phyloP scores from a whole-genome alignment of 768 basidiomycete genomes.

The Arthromyces matolae region DNA sequence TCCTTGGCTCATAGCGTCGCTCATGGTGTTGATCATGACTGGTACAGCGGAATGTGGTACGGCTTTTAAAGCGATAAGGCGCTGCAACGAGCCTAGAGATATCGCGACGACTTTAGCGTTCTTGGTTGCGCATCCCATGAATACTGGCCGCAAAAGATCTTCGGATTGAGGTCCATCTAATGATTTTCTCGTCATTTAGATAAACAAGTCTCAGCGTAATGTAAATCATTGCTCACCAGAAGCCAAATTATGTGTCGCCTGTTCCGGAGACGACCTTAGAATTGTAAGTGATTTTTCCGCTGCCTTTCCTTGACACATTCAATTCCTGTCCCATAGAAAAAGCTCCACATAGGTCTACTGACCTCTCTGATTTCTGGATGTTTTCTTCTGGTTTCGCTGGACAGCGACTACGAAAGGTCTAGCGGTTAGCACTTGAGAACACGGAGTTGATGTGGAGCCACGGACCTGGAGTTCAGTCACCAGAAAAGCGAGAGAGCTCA shows the following conservation, averaged over 20 bases:
- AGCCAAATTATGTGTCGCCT: conserved; percentile 66
- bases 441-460: background rate
- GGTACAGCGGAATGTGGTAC: conserved; percentile 79
- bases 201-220: conserved; percentile 2
- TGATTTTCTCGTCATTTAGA: background rate
- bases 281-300: conserved; percentile 85
- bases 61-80: conserved; percentile 82
- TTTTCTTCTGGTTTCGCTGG: conserved; percentile 84
- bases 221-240: conserved; percentile 52
- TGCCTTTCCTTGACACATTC: conserved; percentile 44
- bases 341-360: conserved; percentile 19
- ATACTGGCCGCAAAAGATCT: conserved; percentile 80
- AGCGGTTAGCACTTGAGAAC: background rate
- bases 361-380: conserved; percentile 95
- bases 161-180: conserved; percentile 77
- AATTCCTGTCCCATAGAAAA: conserved; percentile 10
- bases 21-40: conserved; percentile 78
- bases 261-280: conserved; percentile 77
- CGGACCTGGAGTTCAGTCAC: conserved; percentile 15
- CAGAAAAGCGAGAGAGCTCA: conserved; percentile 21
- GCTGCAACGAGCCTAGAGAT: conserved; percentile 85
- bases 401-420: conserved; percentile 54
- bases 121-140: conserved; percentile 91
- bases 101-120: conserved; percentile 94
- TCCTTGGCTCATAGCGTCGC: conserved; percentile 85